Base-by-base conservation (phyloP, 2,329 filamentous ascomycete genomes). In the Aspergillus tubingensis region DNA sequence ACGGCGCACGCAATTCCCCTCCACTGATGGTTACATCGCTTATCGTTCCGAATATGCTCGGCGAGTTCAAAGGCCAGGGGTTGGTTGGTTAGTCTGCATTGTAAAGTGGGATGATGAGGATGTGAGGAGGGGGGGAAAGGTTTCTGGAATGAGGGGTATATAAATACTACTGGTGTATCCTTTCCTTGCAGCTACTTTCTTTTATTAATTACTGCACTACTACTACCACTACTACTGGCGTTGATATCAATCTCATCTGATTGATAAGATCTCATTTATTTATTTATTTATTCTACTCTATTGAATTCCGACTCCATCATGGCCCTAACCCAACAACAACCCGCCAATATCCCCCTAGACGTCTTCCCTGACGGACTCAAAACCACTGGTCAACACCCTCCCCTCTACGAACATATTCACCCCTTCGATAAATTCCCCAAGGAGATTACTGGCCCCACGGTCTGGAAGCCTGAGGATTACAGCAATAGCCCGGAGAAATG, bases 341-440 rank as follows among this genome's bases (percentile, higher is more conserved):
- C 79, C 13, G 66, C 70, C 62, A 69, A 72, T 57, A 72, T 78
- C 36, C 78, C 79, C 32, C 74, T 74, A 50, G 72, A 77, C 57
- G 75, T 86, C 66, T 89, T 88, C 72, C 87, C 86, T 8, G 86
- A 89, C 68, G 86, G 87, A 8, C 80, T 88, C 68, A 88, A 85
- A 70, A 89, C 87, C 19, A 85, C 88, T 0, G 91, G 91, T 41
- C 91, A 94, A 72, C 88, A 91, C 67, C 81, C 85, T 23, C 91
- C 91, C 1, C 74, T 90, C 36, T 88, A 88, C 70, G 81, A 87
- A 32, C 77, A 82, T 8, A 76, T 94, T n/a, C 80, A 78, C 52
- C 85, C 89, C 0, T 94, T 91, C 73, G 80, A 83, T 0, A 82
- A 83, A 15, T 94, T 93, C 69, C 91, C 91, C 47, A 85, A 85